Percentiles rank a stretch among this genome's conserved stretches.
These are phyloP conservation scores for Acaromyces ingoldii DNA, from an alignment of 1,284 basidiomycete species.

Conservation along the genomic window DNA sequence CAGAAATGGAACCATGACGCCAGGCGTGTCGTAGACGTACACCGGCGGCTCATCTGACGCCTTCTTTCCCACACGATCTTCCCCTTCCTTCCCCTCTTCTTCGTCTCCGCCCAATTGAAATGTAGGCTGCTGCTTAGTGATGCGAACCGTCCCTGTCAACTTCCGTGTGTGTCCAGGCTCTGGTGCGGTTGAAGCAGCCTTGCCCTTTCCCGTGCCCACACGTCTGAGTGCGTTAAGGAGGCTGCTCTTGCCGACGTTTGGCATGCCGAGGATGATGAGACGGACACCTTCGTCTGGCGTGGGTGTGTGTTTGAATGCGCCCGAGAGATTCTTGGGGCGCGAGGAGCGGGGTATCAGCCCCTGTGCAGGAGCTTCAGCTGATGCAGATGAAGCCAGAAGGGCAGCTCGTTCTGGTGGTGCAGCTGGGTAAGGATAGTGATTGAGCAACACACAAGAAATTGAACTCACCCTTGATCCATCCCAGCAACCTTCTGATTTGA, in stretches of 20 bases:
- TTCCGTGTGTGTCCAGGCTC: slow-evolving; percentile 59
- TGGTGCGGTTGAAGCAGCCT: slow-evolving; percentile 82
- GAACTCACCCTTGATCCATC: slow-evolving; percentile 52
- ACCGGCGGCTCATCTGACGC: slow-evolving; percentile 69
- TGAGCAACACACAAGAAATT: too few relatives aligned
- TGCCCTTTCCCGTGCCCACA: slow-evolving; percentile 76
- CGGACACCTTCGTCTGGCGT: slow-evolving; percentile 48
- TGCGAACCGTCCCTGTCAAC: slow-evolving; percentile 46
- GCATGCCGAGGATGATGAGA: slow-evolving; percentile 67
- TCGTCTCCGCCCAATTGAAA: not conserved
- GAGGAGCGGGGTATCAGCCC: slow-evolving; percentile 12
- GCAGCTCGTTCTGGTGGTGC: too few relatives aligned
- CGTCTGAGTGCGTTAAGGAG: slow-evolving; percentile 84
- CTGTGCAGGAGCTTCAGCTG: not conserved
- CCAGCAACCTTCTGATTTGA: slow-evolving; percentile 55
- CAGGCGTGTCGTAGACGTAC: slow-evolving; percentile 92
- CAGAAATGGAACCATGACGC: slow-evolving; percentile 95
- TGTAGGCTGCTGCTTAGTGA: slow-evolving; percentile 17
- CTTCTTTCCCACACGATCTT: slow-evolving; percentile 58
- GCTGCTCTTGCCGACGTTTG: slow-evolving; percentile 96
- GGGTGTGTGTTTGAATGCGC: slow-evolving; percentile 43
- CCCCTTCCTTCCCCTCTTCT: not conserved
- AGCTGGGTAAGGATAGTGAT: too few relatives aligned
- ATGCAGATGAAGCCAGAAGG: too few relatives aligned
- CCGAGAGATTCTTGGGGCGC: slow-evolving; percentile 28